Base-by-base conservation (phyloP, 257 asterid genomes). In the Nicotiana noctiflora region DNA sequence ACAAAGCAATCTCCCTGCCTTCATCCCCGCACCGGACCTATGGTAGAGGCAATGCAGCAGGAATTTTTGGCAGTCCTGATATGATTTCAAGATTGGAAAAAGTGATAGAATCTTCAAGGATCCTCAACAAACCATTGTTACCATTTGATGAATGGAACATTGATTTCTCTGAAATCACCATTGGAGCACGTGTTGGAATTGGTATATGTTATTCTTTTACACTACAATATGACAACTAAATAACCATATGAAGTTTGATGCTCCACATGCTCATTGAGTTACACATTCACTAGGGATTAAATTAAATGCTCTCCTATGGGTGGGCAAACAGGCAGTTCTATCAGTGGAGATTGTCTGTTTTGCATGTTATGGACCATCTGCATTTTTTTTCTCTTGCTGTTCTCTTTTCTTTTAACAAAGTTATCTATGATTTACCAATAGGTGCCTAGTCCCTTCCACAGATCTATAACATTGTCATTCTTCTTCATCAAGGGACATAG, bases 141-240 rank as follows among this genome's bases (percentile, higher is more conserved):
- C 97, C 98, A 44, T 94, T 84, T 52, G 84, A 89, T 84, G 98
- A 90, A 87, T 94, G 98, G 98, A 91, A 93, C 82, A 93, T 94
- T 27, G 97, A 94, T 84, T 91, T 89, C 84, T 90, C 97, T 10
- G 98, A 94, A 85, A 61, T 93, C 76, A 85, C 92, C 80, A 91
- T 91, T 31, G 98, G 98, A 86, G 85, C 87, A 77, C 98, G 97
- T 56, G 94, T 93, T 46, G 98, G 98, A 82, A 94, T 94, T 40
- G 98, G 98, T 94, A 93, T 68, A 93, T 82, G 19, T 40, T 70
- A 21, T 55, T 46, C 78, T 46, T 72, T 13, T 46, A 72, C 25
- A 72, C 61, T 23, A 49, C 44, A 46, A 72, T 72, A 49, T 72
- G 78, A 14, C 23, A 49, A 27, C 57, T 70, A 70, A 49, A 14